phyloP scores from a whole-genome alignment of 331 rosid genomes.

The Rosa hybrid region DNA sequence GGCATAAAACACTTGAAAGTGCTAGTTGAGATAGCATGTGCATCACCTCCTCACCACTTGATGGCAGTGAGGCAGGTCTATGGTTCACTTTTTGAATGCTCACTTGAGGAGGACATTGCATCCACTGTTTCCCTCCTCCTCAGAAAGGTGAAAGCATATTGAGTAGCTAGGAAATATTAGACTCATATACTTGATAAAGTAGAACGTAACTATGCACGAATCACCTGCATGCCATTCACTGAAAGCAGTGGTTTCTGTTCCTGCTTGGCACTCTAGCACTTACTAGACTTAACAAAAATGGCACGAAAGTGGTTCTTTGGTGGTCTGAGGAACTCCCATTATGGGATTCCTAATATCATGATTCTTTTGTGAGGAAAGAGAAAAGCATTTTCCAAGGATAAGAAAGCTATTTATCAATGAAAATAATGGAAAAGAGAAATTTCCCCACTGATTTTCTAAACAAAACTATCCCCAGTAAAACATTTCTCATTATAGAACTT shows the following conservation, averaged over 20 bases:
- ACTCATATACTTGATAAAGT: constrained; percentile 1
- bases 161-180: neutral
- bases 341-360: neutral
- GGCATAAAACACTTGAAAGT: constrained; percentile 52
- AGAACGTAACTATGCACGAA: neutral
- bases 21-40: constrained; percentile 84
- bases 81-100: constrained; percentile 62
- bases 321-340: neutral
- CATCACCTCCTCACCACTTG: constrained; percentile 80
- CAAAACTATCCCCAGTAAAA: too few relatives aligned
- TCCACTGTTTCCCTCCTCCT: constrained; percentile 51
- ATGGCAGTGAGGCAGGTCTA: constrained; percentile 80
- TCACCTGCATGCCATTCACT: neutral
- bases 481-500: too few relatives aligned
- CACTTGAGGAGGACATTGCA: constrained; percentile 85
- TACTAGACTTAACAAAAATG: neutral
- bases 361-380: neutral
- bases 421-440: neutral
- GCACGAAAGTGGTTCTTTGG: neutral
- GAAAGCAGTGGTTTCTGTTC: neutral
- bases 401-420: neutral
- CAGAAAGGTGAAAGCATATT: constrained; percentile 54
- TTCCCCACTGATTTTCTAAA: too few relatives aligned
- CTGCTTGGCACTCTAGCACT: neutral
- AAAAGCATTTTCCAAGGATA: neutral